Evolutionary conservation across 305 asterid genomes (phyloP).

Genomic region (Coffea humblotiana): DNA sequence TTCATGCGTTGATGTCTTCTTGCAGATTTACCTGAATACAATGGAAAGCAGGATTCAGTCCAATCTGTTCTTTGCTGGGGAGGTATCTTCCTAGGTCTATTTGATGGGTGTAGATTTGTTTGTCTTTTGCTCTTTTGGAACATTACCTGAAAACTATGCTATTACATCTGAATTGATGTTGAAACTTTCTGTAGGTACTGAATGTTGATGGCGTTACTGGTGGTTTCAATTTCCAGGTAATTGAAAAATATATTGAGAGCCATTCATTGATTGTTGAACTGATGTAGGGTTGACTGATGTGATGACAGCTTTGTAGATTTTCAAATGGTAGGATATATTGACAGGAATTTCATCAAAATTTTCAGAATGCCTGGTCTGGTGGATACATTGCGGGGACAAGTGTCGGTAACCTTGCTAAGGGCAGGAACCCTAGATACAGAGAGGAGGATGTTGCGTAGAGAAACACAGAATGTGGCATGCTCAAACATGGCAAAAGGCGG

Average conservation of each 20-base stretch:
- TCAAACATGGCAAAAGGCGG: not conserved
- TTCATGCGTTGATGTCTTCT: not conserved
- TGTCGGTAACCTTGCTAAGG: slow-evolving; percentile 56
- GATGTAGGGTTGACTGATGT: not conserved
- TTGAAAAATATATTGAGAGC: not conserved
- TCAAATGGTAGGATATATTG: not conserved
- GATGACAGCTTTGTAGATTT: not conserved
- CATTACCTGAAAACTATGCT: too few relatives aligned
- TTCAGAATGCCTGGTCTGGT: slow-evolving; percentile 97
- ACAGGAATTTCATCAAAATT: slow-evolving; percentile 15
- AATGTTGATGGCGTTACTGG: slow-evolving; percentile 89
- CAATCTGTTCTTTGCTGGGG: slow-evolving; percentile 83
- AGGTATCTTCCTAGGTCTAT: slow-evolving; percentile 42
- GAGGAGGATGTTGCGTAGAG: not conserved
- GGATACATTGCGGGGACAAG: slow-evolving; percentile 92
- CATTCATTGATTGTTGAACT: not conserved
- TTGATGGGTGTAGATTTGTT: not conserved
- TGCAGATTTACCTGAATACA: slow-evolving; percentile 69
- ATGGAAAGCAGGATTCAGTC: slow-evolving; percentile 80
- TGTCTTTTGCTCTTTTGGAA: too few relatives aligned
- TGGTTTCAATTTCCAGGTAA: slow-evolving; percentile 97
- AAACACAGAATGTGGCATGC: slow-evolving; percentile 4
- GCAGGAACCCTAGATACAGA: slow-evolving; percentile 3
- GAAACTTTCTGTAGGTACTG: slow-evolving; percentile 53
- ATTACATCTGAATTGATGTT: slow-evolving; percentile 19